These are phyloP conservation scores for Rugonectria rugulosa DNA, from an alignment of 2,329 filamentous ascomycete species.

Conservation along the genomic window DNA sequence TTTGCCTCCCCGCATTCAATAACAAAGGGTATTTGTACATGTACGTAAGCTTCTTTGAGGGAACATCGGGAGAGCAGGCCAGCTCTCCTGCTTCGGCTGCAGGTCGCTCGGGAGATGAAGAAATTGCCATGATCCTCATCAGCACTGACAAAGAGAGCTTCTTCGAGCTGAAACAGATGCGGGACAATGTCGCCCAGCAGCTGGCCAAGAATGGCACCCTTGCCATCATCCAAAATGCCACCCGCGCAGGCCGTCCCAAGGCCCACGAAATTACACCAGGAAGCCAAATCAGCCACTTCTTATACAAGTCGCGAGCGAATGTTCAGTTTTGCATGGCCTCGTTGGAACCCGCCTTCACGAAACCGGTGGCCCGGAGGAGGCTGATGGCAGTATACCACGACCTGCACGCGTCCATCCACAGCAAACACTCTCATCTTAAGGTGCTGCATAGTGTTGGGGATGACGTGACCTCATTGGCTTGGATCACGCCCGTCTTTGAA, in stretches of 20 bases:
- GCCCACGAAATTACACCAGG: constrained; percentile 81
- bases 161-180: constrained; percentile 82
- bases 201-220: constrained; percentile 80
- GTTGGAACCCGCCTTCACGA: constrained; percentile 71
- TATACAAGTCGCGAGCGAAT: constrained; percentile 94
- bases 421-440: constrained; percentile 83
- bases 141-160: constrained; percentile 94
- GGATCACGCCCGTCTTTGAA: constrained; percentile 91
- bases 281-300: constrained; percentile 84
- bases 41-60: constrained; percentile 95
- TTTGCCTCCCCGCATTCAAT: constrained; percentile 97
- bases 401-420: constrained; percentile 85
- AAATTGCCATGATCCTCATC: constrained; percentile 92
- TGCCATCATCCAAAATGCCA: constrained; percentile 74
- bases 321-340: constrained; percentile 96
- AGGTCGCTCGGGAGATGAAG: constrained; percentile 72
- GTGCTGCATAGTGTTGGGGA: constrained; percentile 80
- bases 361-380: constrained; percentile 68
- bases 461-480: constrained; percentile 83
- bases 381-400: constrained; percentile 86
- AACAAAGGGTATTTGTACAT: constrained; percentile 97
- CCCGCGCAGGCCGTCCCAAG: constrained; percentile 73
- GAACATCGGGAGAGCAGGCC: constrained; percentile 51
- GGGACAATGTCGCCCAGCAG: constrained; percentile 69
- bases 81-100: constrained; percentile 64